Conservation (phyloP, 805 yeast species). For the Saccharomycopsis guyanensis region DNA sequence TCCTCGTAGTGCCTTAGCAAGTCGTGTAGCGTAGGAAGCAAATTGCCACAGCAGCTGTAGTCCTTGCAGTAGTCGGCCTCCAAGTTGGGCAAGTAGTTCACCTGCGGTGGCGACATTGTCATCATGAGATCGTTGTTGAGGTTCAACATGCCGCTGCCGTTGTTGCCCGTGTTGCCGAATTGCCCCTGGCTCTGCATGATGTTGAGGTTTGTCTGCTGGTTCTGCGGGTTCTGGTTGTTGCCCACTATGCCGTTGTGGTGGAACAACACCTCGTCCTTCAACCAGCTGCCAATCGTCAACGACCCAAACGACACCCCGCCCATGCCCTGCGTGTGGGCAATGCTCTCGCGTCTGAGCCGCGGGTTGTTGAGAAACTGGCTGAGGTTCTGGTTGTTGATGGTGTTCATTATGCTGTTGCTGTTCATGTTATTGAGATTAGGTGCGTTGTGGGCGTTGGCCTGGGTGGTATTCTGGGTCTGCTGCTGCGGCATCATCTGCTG, state of each 20-base stretch:
- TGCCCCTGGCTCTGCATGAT: neutral
- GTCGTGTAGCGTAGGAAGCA: conserved; percentile 89
- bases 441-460: conserved; percentile 1
- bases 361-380: conserved; percentile 24
- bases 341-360: conserved; percentile 76
- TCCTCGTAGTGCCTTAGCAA: conserved; percentile 92
- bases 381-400: conserved; percentile 11
- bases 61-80: conserved; percentile 97
- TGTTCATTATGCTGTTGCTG: conserved; percentile 1
- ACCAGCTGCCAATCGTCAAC: conserved; percentile 90
- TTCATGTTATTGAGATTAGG: conserved; percentile 20
- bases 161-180: conserved; percentile 17
- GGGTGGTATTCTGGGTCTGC: neutral
- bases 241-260: conserved; percentile 24
- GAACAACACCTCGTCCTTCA: conserved; percentile 85
- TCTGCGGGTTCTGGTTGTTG: conserved; percentile 17
- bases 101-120: conserved; percentile 57
- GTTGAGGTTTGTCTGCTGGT: neutral
- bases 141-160: conserved; percentile 18
- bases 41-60: conserved; percentile 91
- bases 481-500: neutral
- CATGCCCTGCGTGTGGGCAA: conserved; percentile 96
- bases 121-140: conserved; percentile 26
- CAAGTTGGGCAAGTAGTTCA: conserved; percentile 79
- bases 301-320: conserved; percentile 99